Conservation (phyloP, 1,139 yeast species). For the Geotrichum europaeum region DNA sequence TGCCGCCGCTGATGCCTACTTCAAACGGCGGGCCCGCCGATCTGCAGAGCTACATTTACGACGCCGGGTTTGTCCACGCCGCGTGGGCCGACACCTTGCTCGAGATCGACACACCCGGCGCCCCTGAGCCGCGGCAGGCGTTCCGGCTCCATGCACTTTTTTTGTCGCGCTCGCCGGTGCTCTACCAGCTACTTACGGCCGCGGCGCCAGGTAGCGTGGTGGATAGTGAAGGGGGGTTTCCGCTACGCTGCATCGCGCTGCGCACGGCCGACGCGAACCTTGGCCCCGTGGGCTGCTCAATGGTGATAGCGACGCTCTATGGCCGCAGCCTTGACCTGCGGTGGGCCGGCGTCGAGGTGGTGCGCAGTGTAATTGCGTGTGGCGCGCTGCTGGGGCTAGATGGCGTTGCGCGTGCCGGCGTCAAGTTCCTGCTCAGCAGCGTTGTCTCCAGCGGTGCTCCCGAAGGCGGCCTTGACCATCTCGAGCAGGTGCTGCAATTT, state of each 20-base stretch:
- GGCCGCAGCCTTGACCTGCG: conserved; percentile 30
- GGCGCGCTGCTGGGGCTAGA: conserved; percentile 31
- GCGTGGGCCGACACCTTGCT: conserved; percentile 37
- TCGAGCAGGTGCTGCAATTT: conserved; percentile 24
- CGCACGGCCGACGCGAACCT: conserved; percentile 49
- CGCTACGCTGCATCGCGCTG: conserved; percentile 47
- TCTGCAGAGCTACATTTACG: conserved; percentile 26
- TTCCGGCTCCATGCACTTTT: conserved; percentile 34
- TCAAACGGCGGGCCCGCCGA: not conserved
- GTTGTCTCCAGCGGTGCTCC: conserved; percentile 18
- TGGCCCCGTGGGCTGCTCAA: conserved; percentile 35
- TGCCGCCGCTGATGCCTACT: not conserved
- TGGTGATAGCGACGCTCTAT: conserved; percentile 34
- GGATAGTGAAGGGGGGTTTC: conserved; percentile 14
- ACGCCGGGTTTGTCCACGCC: conserved; percentile 34
- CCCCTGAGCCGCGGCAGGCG: conserved; percentile 23
- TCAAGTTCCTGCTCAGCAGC: conserved; percentile 22
- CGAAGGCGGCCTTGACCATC: not conserved
- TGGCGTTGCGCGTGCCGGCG: conserved; percentile 28
- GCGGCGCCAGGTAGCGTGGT: conserved; percentile 8
- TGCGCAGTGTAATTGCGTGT: conserved; percentile 32
- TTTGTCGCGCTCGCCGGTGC: conserved; percentile 33
- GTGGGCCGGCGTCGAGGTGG: conserved; percentile 24
- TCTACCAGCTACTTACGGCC: conserved; percentile 28
- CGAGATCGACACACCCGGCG: conserved; percentile 21